These are phyloP conservation scores for Trichophyton rubrum DNA, from an alignment of 2,329 filamentous ascomycete species.

Conservation along the genomic window DNA sequence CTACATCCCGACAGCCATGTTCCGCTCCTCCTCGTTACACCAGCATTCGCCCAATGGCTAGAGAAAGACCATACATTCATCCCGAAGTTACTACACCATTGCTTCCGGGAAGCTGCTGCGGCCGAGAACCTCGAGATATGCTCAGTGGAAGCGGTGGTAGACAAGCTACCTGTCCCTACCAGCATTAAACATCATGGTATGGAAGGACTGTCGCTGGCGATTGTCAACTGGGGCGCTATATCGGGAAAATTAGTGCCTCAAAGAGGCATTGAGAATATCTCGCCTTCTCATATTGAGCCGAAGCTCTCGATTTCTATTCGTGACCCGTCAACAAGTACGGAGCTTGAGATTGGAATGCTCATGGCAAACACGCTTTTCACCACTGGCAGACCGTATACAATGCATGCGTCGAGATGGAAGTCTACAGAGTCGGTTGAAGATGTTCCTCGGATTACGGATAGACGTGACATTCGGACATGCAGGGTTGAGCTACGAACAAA, in stretches of 20 bases:
- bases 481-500: slow-evolving; percentile 16
- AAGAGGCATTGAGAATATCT: slow-evolving; percentile 20
- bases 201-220: slow-evolving; percentile 27
- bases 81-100: slow-evolving; percentile 19
- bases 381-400: slow-evolving; percentile 31
- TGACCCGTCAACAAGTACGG: slow-evolving; percentile 6
- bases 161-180: slow-evolving; percentile 22
- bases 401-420: slow-evolving; percentile 27
- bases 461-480: slow-evolving; percentile 23
- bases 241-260: slow-evolving; percentile 21
- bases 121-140: slow-evolving; percentile 14
- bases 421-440: not conserved
- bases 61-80: slow-evolving; percentile 23
- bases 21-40: slow-evolving; percentile 27
- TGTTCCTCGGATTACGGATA: slow-evolving; percentile 17
- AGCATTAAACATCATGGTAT: slow-evolving; percentile 13
- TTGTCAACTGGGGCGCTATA: slow-evolving; percentile 18
- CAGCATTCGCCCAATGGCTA: slow-evolving; percentile 28
- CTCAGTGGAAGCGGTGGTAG: slow-evolving; percentile 26
- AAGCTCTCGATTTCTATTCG: slow-evolving; percentile 22
- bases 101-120: slow-evolving; percentile 15
- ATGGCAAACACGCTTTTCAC: slow-evolving; percentile 32
- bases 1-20: slow-evolving; percentile 14
- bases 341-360: slow-evolving; percentile 26
- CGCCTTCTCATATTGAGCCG: slow-evolving; percentile 20